These are phyloP conservation scores for Cercospora zeina DNA, from an alignment of 2,329 filamentous ascomycete genomes.

Conservation along the genomic window DNA sequence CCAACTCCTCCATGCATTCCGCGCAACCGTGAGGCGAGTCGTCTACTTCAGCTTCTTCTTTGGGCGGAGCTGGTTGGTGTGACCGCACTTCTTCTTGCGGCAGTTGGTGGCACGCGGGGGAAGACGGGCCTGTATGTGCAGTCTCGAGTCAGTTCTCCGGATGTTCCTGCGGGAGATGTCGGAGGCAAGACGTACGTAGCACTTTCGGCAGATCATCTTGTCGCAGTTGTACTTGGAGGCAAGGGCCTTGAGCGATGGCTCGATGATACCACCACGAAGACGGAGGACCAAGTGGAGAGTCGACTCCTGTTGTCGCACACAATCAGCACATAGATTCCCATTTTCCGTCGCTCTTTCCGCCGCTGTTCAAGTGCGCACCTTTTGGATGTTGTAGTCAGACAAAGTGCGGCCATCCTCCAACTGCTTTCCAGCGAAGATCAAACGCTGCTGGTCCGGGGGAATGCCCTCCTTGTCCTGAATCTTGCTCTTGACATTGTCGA, in stretches of 20 bases:
- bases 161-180: neutral
- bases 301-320: slow-evolving; percentile 68
- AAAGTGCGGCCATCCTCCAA: slow-evolving; percentile 97
- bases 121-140: slow-evolving; percentile 64
- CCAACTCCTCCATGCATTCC: slow-evolving; percentile 13
- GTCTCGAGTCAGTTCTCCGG: slow-evolving; percentile 16
- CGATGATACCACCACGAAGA: slow-evolving; percentile 98
- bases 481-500: slow-evolving; percentile 99
- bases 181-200: slow-evolving; percentile 70
- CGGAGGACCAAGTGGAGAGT: slow-evolving; percentile 98
- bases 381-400: slow-evolving; percentile 99
- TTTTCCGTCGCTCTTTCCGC: neutral
- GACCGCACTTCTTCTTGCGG: slow-evolving; percentile 99
- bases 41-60: slow-evolving; percentile 99
- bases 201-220: slow-evolving; percentile 99
- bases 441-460: slow-evolving; percentile 93
- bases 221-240: slow-evolving; percentile 99
- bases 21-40: slow-evolving; percentile 18
- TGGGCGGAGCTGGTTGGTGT: slow-evolving; percentile 99
- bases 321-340: slow-evolving; percentile 24
- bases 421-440: slow-evolving; percentile 99
- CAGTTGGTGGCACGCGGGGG: slow-evolving; percentile 99
- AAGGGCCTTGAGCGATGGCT: slow-evolving; percentile 97
- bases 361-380: slow-evolving; percentile 60
- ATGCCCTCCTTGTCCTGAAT: slow-evolving; percentile 99